Conservation (phyloP, 176 grass and related monocot genomes). For the Cymbopogon citratus region DNA sequence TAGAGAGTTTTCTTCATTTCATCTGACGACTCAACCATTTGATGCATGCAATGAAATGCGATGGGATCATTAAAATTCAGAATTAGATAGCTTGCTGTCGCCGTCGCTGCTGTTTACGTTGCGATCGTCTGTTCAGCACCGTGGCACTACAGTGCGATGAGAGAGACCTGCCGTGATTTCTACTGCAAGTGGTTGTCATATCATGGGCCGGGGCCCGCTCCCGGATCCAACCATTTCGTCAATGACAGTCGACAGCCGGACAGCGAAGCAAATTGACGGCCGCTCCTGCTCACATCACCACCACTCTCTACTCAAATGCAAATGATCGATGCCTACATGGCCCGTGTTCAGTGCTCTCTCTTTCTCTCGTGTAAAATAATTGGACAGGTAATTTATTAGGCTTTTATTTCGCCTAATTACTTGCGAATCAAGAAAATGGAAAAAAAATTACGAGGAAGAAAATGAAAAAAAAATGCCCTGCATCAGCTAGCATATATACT, state of each 20-base stretch:
- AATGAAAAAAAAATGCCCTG: too few species aligned
- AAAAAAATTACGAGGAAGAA: too few species aligned
- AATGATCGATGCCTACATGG: too few species aligned
- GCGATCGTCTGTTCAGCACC: neutral
- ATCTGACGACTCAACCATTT: neutral
- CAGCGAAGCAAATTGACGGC: slow-evolving; percentile 3
- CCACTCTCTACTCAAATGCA: neutral
- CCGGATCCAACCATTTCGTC: slow-evolving; percentile 30
- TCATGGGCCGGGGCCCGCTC: neutral
- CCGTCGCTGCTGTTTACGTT: neutral
- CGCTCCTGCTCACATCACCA: neutral
- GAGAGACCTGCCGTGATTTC: neutral
- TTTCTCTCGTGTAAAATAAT: too few species aligned
- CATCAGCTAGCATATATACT: too few species aligned
- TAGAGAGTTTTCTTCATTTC: too few species aligned
- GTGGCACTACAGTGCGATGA: neutral
- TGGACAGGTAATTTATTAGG: neutral
- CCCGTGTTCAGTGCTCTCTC: too few species aligned
- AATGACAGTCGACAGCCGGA: slow-evolving; percentile 23
- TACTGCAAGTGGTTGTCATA: neutral
- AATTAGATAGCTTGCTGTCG: neutral
- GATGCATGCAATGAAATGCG: neutral
- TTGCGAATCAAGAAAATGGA: too few species aligned
- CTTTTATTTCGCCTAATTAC: too few species aligned
- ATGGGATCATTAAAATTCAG: too few species aligned